A percentile compares a stretch with the other conserved stretches of the same genome.
phyloP scores from a whole-genome alignment of 2,329 filamentous ascomycete species.

The Fulvia fulva region DNA sequence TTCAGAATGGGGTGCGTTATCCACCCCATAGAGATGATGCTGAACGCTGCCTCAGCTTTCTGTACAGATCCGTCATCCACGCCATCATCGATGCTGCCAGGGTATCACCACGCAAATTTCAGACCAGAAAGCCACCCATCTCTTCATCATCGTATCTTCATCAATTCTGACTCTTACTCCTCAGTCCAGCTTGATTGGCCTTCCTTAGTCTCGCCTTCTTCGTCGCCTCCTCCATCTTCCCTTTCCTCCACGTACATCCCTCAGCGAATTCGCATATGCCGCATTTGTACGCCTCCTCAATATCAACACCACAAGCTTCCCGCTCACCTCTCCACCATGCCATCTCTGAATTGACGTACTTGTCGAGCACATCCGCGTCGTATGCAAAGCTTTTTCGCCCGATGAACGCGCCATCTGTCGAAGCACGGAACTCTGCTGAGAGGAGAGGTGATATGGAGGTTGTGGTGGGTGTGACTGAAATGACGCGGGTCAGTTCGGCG shows the following conservation, averaged over 20 bases:
- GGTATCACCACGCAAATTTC: neutral
- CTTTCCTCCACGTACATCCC: conserved; percentile 71
- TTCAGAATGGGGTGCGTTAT: too few relatives aligned
- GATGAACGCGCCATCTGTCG: conserved; percentile 48
- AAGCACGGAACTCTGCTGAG: conserved; percentile 52
- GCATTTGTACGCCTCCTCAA: conserved; percentile 89
- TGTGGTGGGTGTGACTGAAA: conserved; percentile 38
- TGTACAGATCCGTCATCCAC: neutral
- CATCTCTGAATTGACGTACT: conserved; percentile 67
- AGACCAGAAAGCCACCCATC: neutral
- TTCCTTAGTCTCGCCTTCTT: conserved; percentile 25
- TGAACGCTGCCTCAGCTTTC: too few relatives aligned
- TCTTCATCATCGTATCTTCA: neutral
- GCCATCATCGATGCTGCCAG: neutral
- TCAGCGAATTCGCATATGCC: conserved; percentile 77
- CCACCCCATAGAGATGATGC: too few relatives aligned
- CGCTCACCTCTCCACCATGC: conserved; percentile 84
- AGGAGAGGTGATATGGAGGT: conserved; percentile 52
- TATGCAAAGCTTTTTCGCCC: conserved; percentile 63
- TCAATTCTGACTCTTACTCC: conserved; percentile 26
- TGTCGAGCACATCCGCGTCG: conserved; percentile 58
- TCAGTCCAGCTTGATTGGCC: conserved; percentile 11
- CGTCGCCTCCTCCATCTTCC: conserved; percentile 59
- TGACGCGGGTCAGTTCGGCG: conserved; percentile 49
- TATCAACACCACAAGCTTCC: conserved; percentile 66